Percentiles rank a stretch among this genome's conserved stretches.
phyloP scores from a whole-genome alignment of 208 protist species.

The Trypanosoma caninum region DNA sequence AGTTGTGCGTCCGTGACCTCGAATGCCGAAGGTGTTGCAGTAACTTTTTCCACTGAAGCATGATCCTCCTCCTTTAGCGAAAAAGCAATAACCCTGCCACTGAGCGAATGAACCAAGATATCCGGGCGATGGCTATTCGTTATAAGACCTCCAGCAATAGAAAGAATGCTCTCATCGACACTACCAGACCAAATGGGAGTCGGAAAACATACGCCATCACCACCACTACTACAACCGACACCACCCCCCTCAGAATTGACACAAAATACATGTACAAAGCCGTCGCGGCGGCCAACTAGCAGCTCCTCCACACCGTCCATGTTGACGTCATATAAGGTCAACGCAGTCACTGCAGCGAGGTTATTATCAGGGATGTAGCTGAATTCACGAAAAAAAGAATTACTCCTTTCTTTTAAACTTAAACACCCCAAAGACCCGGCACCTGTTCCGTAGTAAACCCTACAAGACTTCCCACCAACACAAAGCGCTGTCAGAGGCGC shows the following conservation, averaged over 20 bases:
- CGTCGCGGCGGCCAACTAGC: constrained; percentile 76
- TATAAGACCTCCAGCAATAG: constrained; percentile 60
- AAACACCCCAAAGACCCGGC: constrained; percentile 69
- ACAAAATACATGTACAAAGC: constrained; percentile 60
- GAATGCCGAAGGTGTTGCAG: constrained; percentile 17
- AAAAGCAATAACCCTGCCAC: constrained; percentile 67
- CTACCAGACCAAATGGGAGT: constrained; percentile 39
- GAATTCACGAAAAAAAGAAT: constrained; percentile 27
- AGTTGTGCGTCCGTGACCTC: constrained; percentile 28
- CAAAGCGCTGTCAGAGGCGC: constrained; percentile 58
- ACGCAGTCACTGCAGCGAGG: constrained; percentile 38
- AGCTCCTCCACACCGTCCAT: constrained; percentile 59
- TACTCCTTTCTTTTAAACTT: constrained; percentile 19
- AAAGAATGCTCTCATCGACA: constrained; percentile 58
- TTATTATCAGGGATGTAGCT: constrained; percentile 22
- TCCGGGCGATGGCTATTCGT: constrained; percentile 27
- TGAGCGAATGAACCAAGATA: constrained; percentile 76
- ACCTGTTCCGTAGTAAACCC: constrained; percentile 78
- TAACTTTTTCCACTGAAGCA: constrained; percentile 17
- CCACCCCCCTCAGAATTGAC: constrained; percentile 12
- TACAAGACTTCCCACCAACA: constrained; percentile 24
- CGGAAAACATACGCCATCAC: background rate
- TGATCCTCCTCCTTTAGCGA: constrained; percentile 38
- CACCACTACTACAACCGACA: constrained; percentile 7
- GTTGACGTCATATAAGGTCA: constrained; percentile 62